These are phyloP conservation scores for Mycena citricolor DNA, from an alignment of 1,284 basidiomycete genomes.

Conservation along the genomic window DNA sequence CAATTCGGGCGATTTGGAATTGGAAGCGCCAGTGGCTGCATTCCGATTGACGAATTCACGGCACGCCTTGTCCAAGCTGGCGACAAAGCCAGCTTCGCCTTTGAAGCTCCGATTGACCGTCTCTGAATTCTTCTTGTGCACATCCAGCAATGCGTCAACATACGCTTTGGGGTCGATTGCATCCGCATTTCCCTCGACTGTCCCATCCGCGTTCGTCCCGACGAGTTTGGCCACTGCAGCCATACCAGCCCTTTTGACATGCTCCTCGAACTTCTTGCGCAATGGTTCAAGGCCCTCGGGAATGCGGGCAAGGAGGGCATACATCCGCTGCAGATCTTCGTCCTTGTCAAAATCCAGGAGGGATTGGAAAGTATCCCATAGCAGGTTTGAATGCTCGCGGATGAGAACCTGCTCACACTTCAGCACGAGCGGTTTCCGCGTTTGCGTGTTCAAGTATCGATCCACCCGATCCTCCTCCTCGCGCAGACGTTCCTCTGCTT, in stretches of 20 bases:
- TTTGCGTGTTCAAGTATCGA: slow-evolving; percentile 88
- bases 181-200: slow-evolving; percentile 64
- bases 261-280: slow-evolving; percentile 90
- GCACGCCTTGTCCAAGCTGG: slow-evolving; percentile 95
- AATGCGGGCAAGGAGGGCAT: slow-evolving; percentile 87
- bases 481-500: slow-evolving; percentile 88
- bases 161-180: slow-evolving; percentile 87
- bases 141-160: slow-evolving; percentile 88
- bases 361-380: slow-evolving; percentile 95
- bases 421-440: slow-evolving; percentile 82
- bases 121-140: slow-evolving; percentile 91
- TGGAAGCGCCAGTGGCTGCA: slow-evolving; percentile 82
- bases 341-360: slow-evolving; percentile 93
- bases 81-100: slow-evolving; percentile 93
- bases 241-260: slow-evolving; percentile 90
- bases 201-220: slow-evolving; percentile 37
- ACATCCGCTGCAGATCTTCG: slow-evolving; percentile 95
- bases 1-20: slow-evolving; percentile 90
- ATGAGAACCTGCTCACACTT: slow-evolving; percentile 96
- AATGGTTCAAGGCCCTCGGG: slow-evolving; percentile 90
- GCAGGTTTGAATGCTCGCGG: slow-evolving; percentile 81
- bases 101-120: slow-evolving; percentile 91
- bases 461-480: slow-evolving; percentile 98
- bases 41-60: slow-evolving; percentile 96
- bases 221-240: slow-evolving; percentile 84